Evolutionary conservation across 169 alveolate genomes (phyloP), one percentile per base, ranked within the genome.

Genomic region (Eimeria maxima): DNA sequence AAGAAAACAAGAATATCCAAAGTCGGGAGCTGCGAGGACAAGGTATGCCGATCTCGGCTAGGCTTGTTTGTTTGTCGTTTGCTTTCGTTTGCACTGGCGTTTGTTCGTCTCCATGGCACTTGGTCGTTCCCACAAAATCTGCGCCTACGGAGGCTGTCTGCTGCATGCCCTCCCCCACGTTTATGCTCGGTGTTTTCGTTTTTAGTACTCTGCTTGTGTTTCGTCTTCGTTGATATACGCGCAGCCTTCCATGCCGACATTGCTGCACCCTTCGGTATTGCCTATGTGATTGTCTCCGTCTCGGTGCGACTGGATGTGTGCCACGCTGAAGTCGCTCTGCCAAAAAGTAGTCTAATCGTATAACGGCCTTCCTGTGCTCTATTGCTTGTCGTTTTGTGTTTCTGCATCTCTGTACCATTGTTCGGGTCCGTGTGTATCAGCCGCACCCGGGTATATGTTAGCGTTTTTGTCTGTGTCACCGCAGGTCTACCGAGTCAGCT

Each of bases 401-500:
- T 78, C 88, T 78, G 20, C 22, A 16, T 45, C 29, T 20, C 45
- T 24, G 24, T 24, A 16, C 24, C 24, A 10, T 27, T n/a, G 63
- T 47, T 44, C 16, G 63, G 8, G 60, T 2, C 67, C 3, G 22
- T 42, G 42, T 45, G 38, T n/a, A 47, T n/a, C 65, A 20, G 20
- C n/a, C 80, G 50, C 50, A 2, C 80, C 33, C 4, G 80, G 10
- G 50, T 22, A 69, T 69, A 7, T 33, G 50, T n/a, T 29, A 22
- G 80, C 80, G 22, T 29, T 29, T 27, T 29, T 27, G 80, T 50
- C 18, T 29, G 76, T 65, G 80, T 7, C 80, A 13, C 80, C n/a
- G 5, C 83, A 92, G 96, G 96, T 45, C 29, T 92, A 24, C 96
- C 96, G 33, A 83, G 92, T 4, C 96, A 83, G 24, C 86, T 92